These are phyloP conservation scores for Pezicula radicicola DNA, from an alignment of 2,329 filamentous ascomycete species.

Conservation along the genomic window DNA sequence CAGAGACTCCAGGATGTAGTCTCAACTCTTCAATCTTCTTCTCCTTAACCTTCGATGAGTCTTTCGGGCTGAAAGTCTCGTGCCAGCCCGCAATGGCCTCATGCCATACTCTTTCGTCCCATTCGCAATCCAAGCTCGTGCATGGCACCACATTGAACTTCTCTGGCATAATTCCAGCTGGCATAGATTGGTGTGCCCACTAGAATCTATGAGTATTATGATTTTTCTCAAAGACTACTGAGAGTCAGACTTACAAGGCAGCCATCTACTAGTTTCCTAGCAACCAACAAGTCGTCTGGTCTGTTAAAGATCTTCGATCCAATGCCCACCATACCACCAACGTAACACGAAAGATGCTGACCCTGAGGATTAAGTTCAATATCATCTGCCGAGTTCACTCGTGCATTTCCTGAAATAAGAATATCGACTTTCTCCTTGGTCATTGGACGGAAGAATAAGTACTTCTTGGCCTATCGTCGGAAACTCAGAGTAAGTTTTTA, in stretches of 20 bases:
- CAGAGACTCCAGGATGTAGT: conserved; percentile 1
- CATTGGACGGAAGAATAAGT: conserved; percentile 39
- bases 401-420: conserved; percentile 43
- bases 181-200: conserved; percentile 54
- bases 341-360: conserved; percentile 68
- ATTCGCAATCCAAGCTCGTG: conserved; percentile 9
- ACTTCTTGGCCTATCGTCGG: conserved; percentile 19
- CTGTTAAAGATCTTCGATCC: conserved; percentile 56
- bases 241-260: conserved; percentile 37
- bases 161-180: conserved; percentile 60
- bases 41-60: background rate
- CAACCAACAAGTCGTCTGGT: conserved; percentile 49
- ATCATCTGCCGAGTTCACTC: conserved; percentile 12
- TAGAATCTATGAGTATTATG: no score
- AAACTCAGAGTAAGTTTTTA: no score
- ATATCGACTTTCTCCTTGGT: conserved; percentile 39
- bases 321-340: conserved; percentile 66
- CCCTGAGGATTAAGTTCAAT: conserved; percentile 21
- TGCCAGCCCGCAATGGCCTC: background rate
- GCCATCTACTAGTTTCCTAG: conserved; percentile 54
- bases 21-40: background rate
- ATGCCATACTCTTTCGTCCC: conserved; percentile 48
- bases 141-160: conserved; percentile 34
- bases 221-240: no score
- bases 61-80: background rate